Conservation (phyloP, 257 asterid species). For the Solanum etuberosum region DNA sequence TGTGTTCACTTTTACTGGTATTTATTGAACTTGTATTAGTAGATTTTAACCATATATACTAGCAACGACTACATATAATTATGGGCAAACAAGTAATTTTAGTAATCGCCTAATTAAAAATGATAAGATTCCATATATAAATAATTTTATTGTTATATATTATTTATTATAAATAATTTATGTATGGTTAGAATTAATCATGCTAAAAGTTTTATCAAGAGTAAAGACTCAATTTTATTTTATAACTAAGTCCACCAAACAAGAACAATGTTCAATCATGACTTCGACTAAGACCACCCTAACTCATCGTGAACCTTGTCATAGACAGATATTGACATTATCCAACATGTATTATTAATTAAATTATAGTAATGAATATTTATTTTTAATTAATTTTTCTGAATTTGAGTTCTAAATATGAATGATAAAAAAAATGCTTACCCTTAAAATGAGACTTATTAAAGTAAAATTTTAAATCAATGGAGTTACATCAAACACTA, state of each 20-base stretch:
- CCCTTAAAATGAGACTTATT: background rate
- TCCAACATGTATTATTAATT: no score
- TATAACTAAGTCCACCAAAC: no score
- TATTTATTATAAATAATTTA: no score
- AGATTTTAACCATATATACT: background rate
- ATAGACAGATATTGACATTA: no score
- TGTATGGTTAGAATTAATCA: no score
- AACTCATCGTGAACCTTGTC: no score
- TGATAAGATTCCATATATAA: background rate
- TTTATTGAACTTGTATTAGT: background rate
- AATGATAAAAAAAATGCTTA: background rate
- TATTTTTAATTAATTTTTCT: no score
- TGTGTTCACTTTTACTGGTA: fast-evolving
- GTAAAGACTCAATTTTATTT: no score
- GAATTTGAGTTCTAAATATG: background rate
- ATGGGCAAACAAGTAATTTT: background rate
- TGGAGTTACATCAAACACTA: background rate
- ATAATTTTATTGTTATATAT: background rate
- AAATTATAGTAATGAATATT: no score
- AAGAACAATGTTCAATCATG: no score
- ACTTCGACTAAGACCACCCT: no score
- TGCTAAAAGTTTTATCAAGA: no score
- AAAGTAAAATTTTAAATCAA: background rate
- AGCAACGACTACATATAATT: background rate
- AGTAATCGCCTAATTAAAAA: background rate